Conservation (phyloP, 2,329 filamentous ascomycete genomes). For the Talaromyces sp. region DNA sequence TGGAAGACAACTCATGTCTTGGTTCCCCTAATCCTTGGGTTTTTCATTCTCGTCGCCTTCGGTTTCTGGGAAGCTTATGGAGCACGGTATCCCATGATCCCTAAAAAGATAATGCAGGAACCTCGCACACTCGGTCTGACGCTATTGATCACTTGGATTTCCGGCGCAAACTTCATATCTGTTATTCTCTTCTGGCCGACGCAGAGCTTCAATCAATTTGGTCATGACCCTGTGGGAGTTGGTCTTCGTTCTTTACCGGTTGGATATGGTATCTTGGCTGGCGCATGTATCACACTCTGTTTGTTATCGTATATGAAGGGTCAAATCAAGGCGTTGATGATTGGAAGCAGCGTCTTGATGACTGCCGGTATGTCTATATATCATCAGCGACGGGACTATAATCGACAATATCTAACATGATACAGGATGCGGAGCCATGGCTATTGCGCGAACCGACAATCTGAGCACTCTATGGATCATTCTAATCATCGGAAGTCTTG, state of each 20-base stretch:
- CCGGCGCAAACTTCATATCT: slow-evolving; percentile 58
- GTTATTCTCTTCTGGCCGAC: slow-evolving; percentile 60
- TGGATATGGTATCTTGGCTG: slow-evolving; percentile 60
- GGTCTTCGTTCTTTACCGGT: slow-evolving; percentile 65
- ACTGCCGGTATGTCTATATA: slow-evolving; percentile 52
- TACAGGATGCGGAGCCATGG: slow-evolving; percentile 52
- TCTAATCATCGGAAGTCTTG: slow-evolving; percentile 59
- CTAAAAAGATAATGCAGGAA: slow-evolving; percentile 44
- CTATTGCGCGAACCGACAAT: slow-evolving; percentile 52
- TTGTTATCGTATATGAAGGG: slow-evolving; percentile 58
- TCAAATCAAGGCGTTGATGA: slow-evolving; percentile 58
- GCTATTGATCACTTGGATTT: slow-evolving; percentile 57
- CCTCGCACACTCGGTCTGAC: slow-evolving; percentile 52
- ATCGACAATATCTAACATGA: not conserved
- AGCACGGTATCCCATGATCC: slow-evolving; percentile 47
- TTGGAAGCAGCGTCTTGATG: slow-evolving; percentile 60
- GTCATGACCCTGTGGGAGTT: slow-evolving; percentile 60
- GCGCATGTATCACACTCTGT: slow-evolving; percentile 57
- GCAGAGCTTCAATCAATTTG: slow-evolving; percentile 63
- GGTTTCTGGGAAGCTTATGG: slow-evolving; percentile 47
- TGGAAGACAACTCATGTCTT: slow-evolving; percentile 47
- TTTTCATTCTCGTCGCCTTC: slow-evolving; percentile 42
- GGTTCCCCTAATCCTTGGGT: slow-evolving; percentile 45
- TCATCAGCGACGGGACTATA: not conserved
- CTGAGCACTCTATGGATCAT: slow-evolving; percentile 54